phyloP scores from a whole-genome alignment of 345 rosid species.

The Euphorbia tirucalli region DNA sequence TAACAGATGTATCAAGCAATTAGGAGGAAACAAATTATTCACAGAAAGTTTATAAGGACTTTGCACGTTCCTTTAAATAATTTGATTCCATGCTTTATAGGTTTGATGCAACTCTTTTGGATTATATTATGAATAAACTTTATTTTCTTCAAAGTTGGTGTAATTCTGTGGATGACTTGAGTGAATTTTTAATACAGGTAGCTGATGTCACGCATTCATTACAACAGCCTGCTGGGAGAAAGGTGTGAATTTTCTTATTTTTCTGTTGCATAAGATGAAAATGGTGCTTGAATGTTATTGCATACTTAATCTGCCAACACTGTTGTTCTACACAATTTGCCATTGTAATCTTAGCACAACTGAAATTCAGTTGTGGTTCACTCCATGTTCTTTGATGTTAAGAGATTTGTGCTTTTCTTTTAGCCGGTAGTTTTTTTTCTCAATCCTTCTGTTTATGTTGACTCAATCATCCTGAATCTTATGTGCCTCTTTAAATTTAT shows the following conservation, averaged over 20 bases:
- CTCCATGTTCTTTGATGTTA: not conserved
- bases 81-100: not conserved
- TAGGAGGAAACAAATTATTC: not conserved
- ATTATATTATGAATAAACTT: not conserved
- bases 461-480: not conserved
- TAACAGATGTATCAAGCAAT: not conserved
- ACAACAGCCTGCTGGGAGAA: constrained; percentile 94
- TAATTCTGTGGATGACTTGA: constrained; percentile 1
- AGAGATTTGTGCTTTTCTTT: not conserved
- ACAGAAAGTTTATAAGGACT: not conserved
- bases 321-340: not conserved
- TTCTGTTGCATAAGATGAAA: not conserved
- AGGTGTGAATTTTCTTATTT: constrained; percentile 43
- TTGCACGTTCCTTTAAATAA: not conserved
- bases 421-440: not conserved
- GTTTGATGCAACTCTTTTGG: not conserved
- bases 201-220: constrained; percentile 94
- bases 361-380: not conserved
- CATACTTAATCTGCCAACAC: not conserved
- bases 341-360: not conserved
- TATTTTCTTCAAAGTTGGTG: not conserved
- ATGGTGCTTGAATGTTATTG: constrained; percentile 4
- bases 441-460: not conserved
- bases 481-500: constrained; percentile 4
- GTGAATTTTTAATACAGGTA: constrained; percentile 47